A percentile compares a stretch with the other conserved stretches of the same genome.
These are phyloP conservation scores for Coemansia sp. DNA, from an alignment of 192 early-diverging fungal genomes.

Conservation along the genomic window DNA sequence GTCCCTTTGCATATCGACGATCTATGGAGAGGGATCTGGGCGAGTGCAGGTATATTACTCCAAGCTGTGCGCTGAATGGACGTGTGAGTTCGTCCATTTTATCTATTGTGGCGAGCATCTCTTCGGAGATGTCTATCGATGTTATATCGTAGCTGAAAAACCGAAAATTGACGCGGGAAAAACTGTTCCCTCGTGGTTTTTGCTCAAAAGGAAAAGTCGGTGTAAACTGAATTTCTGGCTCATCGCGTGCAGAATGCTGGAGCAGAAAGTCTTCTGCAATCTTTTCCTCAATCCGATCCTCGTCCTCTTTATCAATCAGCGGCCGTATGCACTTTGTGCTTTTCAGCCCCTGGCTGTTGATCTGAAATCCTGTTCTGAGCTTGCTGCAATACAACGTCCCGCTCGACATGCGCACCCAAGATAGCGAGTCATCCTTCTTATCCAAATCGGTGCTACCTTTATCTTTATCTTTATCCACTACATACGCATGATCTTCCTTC, in stretches of 20 bases:
- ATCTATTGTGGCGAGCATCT: constrained; percentile 35
- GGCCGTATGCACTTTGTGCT: background rate
- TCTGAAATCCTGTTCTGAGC: background rate
- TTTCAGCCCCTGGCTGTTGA: background rate
- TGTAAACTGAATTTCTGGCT: constrained; percentile 27
- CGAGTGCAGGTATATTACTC: constrained; percentile 45
- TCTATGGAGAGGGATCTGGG: constrained; percentile 30
- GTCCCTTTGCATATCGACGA: constrained; percentile 31
- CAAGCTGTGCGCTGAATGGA: constrained; percentile 39
- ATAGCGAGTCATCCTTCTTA: background rate
- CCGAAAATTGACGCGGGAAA: constrained; percentile 14
- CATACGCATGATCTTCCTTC: background rate
- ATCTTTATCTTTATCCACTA: background rate
- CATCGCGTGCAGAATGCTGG: constrained; percentile 13
- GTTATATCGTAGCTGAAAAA: constrained; percentile 1
- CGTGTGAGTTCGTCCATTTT: constrained; percentile 37
- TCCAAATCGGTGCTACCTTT: background rate
- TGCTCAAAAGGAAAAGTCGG: constrained; percentile 8
- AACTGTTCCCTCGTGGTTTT: constrained; percentile 19
- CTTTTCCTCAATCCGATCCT: constrained; percentile 14
- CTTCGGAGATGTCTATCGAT: constrained; percentile 16
- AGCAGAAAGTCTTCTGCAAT: constrained; percentile 19
- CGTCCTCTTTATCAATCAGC: constrained; percentile 33
- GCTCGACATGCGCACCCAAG: constrained; percentile 29
- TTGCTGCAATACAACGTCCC: background rate